phyloP scores from a whole-genome alignment of 306 rosid species.

The Lathyrus tuberosus region DNA sequence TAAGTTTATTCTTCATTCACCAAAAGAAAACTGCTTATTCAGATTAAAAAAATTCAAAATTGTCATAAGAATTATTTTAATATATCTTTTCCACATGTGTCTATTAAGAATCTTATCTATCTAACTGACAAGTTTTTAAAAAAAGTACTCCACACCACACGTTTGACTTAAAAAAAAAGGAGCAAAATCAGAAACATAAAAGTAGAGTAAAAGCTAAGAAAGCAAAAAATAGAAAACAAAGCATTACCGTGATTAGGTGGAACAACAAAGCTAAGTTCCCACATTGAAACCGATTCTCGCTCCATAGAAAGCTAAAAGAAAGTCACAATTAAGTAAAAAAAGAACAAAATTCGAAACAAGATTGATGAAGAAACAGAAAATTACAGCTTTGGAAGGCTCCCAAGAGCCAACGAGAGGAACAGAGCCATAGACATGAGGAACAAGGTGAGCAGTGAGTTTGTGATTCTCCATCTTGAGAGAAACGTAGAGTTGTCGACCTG shows the following conservation, averaged over 20 bases:
- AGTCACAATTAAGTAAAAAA: neutral
- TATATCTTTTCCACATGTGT: neutral
- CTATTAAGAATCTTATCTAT: neutral
- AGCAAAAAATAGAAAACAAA: neutral
- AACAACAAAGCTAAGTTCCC: slow-evolving; percentile 98
- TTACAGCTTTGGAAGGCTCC: slow-evolving; percentile 93
- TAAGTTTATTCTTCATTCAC: neutral
- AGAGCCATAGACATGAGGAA: slow-evolving; percentile 93
- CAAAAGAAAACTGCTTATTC: neutral
- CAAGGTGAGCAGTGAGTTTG: slow-evolving; percentile 78
- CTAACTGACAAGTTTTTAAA: neutral
- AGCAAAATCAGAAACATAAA: slow-evolving; percentile 6
- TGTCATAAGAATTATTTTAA: neutral
- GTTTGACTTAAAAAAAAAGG: neutral
- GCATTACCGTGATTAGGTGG: slow-evolving; percentile 89
- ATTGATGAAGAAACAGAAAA: neutral
- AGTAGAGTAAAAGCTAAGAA: neutral
- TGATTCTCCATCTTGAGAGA: slow-evolving; percentile 89
- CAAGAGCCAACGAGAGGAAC: slow-evolving; percentile 89
- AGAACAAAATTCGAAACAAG: neutral
- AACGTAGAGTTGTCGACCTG: slow-evolving; percentile 83
- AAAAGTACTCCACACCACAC: neutral
- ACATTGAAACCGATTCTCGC: slow-evolving; percentile 91
- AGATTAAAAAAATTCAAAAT: neutral
- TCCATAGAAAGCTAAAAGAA: slow-evolving; percentile 75